phyloP scores from a whole-genome alignment of 2,329 filamentous ascomycete species.

The Waltergamsia citrina region DNA sequence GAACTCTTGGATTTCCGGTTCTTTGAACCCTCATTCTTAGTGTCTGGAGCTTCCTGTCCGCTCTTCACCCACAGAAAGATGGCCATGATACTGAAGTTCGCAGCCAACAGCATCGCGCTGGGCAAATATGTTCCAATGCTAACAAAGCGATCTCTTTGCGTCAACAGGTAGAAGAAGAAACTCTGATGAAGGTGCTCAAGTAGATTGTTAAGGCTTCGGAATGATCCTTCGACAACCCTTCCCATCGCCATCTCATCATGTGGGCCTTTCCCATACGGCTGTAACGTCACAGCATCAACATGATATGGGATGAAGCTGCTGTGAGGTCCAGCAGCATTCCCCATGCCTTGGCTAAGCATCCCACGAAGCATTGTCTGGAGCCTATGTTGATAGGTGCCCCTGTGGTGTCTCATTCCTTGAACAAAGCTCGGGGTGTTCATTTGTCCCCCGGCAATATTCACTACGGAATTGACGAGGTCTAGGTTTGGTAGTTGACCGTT shows the following conservation, averaged over 20 bases:
- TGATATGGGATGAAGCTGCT: conserved; percentile 97
- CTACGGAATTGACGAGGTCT: conserved; percentile 90
- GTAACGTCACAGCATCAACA: conserved; percentile 88
- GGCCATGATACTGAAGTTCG: conserved; percentile 91
- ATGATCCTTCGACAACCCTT: conserved; percentile 78
- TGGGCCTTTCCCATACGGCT: conserved; percentile 85
- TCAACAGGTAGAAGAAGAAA: conserved; percentile 97
- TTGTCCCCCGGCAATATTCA: conserved; percentile 78
- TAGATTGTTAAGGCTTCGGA: conserved; percentile 90
- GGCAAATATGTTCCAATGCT: conserved; percentile 97
- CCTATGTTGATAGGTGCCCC: conserved; percentile 70
- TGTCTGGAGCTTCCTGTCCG: conserved; percentile 36
- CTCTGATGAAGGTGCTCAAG: conserved; percentile 96
- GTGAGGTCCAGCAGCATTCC: conserved; percentile 82
- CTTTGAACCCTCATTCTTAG: conserved; percentile 6
- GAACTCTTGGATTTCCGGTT: conserved; percentile 15
- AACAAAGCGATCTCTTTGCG: conserved; percentile 87
- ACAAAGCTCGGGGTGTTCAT: conserved; percentile 81
- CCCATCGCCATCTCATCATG: conserved; percentile 97
- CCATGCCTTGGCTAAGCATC: conserved; percentile 86
- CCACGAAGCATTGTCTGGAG: conserved; percentile 83
- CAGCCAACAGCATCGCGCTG: conserved; percentile 92
- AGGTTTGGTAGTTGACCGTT: conserved; percentile 95
- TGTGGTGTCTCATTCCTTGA: conserved; percentile 81
- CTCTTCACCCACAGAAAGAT: conserved; percentile 91